A percentile compares a stretch with the other conserved stretches of the same genome.
Evolutionary conservation across 2,329 filamentous ascomycete genomes (phyloP).

Genomic region (Aspergillus texensis): DNA sequence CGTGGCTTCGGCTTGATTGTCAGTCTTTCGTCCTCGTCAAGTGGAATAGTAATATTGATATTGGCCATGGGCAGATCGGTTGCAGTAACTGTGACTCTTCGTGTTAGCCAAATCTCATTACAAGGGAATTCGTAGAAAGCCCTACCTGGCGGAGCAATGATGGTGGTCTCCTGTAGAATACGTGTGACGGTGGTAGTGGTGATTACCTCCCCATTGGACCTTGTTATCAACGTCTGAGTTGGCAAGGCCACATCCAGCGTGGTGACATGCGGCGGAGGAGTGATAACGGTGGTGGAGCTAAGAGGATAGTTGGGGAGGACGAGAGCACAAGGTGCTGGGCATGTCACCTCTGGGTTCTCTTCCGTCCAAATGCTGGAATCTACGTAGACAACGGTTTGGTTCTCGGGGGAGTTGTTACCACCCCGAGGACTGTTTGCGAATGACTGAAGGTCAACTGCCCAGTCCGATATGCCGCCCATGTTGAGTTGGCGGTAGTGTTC

Average conservation of each 20-base stretch:
- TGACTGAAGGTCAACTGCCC: not conserved
- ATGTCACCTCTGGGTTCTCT: not conserved
- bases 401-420: not conserved
- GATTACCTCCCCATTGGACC: not conserved
- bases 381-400: not conserved
- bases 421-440: not conserved
- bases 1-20: not conserved
- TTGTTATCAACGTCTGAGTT: not conserved
- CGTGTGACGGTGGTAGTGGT: not conserved
- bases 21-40: not conserved
- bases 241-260: not conserved
- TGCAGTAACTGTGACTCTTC: not conserved
- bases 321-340: constrained; percentile 2
- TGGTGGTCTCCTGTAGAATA: not conserved
- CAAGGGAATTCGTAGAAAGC: not conserved
- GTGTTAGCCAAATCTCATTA: not conserved
- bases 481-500: constrained; percentile 15
- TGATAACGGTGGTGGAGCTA: constrained; percentile 1
- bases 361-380: not conserved
- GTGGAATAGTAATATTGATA: not conserved
- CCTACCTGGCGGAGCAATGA: not conserved
- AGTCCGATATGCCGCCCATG: not conserved
- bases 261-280: constrained; percentile 2
- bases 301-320: constrained; percentile 4
- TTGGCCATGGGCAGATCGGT: not conserved